phyloP scores from a whole-genome alignment of 2,329 filamentous ascomycete species.

The Drechslerella coelobrocha region DNA sequence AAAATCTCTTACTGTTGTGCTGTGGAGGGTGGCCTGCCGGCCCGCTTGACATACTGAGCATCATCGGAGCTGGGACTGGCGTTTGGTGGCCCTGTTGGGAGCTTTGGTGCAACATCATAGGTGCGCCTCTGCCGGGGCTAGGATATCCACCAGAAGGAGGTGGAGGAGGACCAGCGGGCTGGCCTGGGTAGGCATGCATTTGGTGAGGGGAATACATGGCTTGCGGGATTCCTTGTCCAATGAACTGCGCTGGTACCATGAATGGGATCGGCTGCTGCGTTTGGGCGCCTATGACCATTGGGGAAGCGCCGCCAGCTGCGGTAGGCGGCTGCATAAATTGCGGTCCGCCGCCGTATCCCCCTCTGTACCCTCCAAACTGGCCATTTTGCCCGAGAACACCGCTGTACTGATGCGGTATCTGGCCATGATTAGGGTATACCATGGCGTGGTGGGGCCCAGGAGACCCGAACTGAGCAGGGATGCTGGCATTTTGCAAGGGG shows the following conservation, averaged over 20 bases:
- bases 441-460: conserved; percentile 52
- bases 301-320: conserved; percentile 58
- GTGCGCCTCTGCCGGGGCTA: conserved; percentile 83
- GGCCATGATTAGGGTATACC: conserved; percentile 52
- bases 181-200: conserved; percentile 71
- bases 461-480: conserved; percentile 54
- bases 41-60: conserved; percentile 74
- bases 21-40: conserved; percentile 75
- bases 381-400: conserved; percentile 50
- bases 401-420: conserved; percentile 55
- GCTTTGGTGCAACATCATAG: conserved; percentile 93
- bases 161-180: conserved; percentile 62
- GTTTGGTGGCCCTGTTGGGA: conserved; percentile 83
- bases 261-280: conserved; percentile 62
- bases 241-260: conserved; percentile 62
- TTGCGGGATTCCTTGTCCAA: conserved; percentile 68
- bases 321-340: conserved; percentile 48
- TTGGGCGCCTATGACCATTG: conserved; percentile 78
- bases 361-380: conserved; percentile 51
- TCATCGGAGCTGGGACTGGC: conserved; percentile 73
- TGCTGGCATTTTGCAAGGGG: conserved; percentile 54
- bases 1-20: conserved; percentile 73
- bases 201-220: conserved; percentile 80
- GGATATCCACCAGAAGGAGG: conserved; percentile 79
- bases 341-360: conserved; percentile 32